phyloP scores from a whole-genome alignment of 306 rosid species.

The Castanea sativa region DNA sequence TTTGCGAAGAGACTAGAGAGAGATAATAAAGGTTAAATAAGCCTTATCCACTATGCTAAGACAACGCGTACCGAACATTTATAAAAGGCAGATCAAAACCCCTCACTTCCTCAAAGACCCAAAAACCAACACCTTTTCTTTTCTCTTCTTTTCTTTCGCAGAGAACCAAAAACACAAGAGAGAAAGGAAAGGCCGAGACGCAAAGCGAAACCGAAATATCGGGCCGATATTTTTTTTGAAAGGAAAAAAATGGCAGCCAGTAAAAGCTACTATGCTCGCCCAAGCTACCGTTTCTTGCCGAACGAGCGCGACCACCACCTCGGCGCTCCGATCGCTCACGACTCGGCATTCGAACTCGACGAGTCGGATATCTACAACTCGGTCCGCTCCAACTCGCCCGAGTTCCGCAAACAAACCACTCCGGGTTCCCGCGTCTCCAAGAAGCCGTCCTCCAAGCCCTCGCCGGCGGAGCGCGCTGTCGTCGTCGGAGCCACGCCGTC shows the following conservation, averaged over 20 bases:
- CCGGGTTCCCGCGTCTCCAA: constrained; percentile 27
- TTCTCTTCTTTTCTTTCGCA: too few relatives aligned
- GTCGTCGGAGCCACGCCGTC: constrained; percentile 34
- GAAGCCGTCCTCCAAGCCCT: constrained; percentile 25
- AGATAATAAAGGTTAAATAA: too few relatives aligned
- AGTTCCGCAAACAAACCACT: constrained; percentile 39
- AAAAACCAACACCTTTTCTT: not conserved
- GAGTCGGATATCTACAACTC: constrained; percentile 75
- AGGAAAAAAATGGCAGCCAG: constrained; percentile 53
- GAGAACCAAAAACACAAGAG: not conserved
- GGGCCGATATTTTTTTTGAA: too few relatives aligned
- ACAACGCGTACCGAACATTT: constrained; percentile 29
- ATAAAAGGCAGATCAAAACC: constrained; percentile 45
- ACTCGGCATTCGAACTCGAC: constrained; percentile 64
- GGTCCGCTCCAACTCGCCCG: constrained; percentile 50
- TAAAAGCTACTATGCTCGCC: constrained; percentile 39
- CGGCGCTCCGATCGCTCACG: constrained; percentile 26
- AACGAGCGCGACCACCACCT: constrained; percentile 29
- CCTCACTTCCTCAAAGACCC: constrained; percentile 4
- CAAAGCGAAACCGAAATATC: not conserved
- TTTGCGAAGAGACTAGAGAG: not conserved
- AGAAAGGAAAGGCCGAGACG: not conserved
- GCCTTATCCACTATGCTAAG: constrained; percentile 57
- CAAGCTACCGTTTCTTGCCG: constrained; percentile 55
- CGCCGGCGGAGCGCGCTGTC: constrained; percentile 12